These are phyloP conservation scores for Acer saccharum DNA, from an alignment of 345 rosid genomes.

Conservation along the genomic window DNA sequence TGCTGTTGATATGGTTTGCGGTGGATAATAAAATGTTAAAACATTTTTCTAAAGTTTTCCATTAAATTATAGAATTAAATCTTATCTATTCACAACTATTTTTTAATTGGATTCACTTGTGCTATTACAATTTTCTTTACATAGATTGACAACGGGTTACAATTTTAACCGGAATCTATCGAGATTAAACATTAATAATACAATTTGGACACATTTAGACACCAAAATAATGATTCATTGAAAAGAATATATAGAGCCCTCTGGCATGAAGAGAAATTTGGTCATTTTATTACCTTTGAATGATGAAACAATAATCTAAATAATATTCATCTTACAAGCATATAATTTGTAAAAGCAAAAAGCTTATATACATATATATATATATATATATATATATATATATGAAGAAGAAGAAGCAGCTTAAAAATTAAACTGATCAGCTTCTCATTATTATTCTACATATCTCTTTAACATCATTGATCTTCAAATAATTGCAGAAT, in stretches of 20 bases:
- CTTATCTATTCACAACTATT: not conserved
- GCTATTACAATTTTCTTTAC: no score
- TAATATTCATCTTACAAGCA: constrained; percentile 21
- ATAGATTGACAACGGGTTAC: no score
- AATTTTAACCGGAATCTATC: no score
- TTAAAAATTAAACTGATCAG: not conserved
- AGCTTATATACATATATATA: constrained; percentile 1
- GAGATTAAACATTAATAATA: no score
- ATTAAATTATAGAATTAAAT: no score
- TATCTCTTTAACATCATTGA: not conserved
- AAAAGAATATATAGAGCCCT: not conserved
- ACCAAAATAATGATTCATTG: not conserved
- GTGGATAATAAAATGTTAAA: not conserved
- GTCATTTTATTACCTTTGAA: constrained; percentile 13
- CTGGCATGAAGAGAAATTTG: not conserved
- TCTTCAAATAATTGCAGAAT: constrained; percentile 3
- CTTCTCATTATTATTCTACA: constrained; percentile 23
- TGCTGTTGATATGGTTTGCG: not conserved
- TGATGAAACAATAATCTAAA: not conserved
- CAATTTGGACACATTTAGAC: no score
- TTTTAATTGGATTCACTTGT: not conserved
- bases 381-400: not conserved
- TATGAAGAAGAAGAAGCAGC: constrained; percentile 16
- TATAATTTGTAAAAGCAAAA: not conserved
- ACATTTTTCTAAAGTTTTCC: not conserved